Conservation (phyloP, 2,329 filamentous ascomycete species). For the Blumeria hordei region DNA sequence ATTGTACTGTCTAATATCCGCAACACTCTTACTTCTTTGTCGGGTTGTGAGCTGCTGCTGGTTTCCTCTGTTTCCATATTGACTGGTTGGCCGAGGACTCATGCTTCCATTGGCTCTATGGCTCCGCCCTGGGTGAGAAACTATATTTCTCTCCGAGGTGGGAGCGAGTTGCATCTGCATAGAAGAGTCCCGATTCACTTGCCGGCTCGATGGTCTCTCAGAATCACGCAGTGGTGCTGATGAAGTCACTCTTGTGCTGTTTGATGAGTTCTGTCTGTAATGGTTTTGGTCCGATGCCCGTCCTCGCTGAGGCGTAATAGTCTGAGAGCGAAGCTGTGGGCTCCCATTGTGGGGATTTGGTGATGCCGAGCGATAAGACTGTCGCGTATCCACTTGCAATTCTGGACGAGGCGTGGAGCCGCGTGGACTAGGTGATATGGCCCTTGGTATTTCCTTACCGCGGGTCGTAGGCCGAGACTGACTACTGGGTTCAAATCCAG, state of each 20-base stretch:
- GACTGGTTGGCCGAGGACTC: constrained; percentile 25
- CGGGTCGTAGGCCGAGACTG: constrained; percentile 33
- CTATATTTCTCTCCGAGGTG: constrained; percentile 29
- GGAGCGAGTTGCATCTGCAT: constrained; percentile 45
- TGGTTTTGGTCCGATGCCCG: constrained; percentile 26
- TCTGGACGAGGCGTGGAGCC: constrained; percentile 37
- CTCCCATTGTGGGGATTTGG: constrained; percentile 35
- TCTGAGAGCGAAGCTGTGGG: constrained; percentile 12
- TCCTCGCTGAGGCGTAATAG: constrained; percentile 20
- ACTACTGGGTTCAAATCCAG: constrained; percentile 14
- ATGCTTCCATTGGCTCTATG: constrained; percentile 24
- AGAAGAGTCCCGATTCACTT: constrained; percentile 18
- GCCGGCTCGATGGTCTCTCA: constrained; percentile 20
- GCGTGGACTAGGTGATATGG: constrained; percentile 42
- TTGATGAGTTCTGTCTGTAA: constrained; percentile 26
- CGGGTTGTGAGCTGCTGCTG: constrained; percentile 19
- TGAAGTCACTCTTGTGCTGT: constrained; percentile 19
- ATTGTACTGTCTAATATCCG: constrained; percentile 60
- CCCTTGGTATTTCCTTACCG: constrained; percentile 31
- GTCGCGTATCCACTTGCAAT: constrained; percentile 23
- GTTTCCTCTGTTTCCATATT: constrained; percentile 22
- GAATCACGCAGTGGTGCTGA: constrained; percentile 16
- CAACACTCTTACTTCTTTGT: constrained; percentile 60
- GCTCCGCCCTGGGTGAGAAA: constrained; percentile 24
- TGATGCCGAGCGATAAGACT: constrained; percentile 25